These are phyloP conservation scores for Ulmus americana DNA, from an alignment of 331 rosid species.

Conservation along the genomic window DNA sequence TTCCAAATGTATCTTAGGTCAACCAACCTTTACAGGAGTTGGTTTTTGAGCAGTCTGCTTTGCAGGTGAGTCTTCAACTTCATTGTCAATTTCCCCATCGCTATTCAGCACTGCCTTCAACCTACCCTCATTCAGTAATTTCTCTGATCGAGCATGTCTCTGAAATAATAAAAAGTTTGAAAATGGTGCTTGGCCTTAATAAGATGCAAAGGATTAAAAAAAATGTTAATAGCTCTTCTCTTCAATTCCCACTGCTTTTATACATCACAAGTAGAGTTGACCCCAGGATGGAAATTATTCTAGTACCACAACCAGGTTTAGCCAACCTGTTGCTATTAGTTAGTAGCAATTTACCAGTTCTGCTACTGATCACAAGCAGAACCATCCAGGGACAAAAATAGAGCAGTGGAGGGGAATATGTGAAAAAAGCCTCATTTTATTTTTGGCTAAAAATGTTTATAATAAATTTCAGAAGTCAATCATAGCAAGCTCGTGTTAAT, in stretches of 20 bases:
- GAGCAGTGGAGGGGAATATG: background rate
- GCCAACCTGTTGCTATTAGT: too few relatives aligned
- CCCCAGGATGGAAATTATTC: background rate
- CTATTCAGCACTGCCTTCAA: slow-evolving; percentile 65
- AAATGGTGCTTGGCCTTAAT: slow-evolving; percentile 4
- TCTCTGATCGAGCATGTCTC: slow-evolving; percentile 88
- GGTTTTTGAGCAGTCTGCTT: slow-evolving; percentile 38
- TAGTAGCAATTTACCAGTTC: too few relatives aligned
- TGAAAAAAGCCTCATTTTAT: background rate
- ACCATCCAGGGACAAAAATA: background rate
- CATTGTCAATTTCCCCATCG: slow-evolving; percentile 71
- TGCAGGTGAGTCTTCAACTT: slow-evolving; percentile 44
- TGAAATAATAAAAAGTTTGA: slow-evolving; percentile 27
- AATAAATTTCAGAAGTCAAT: background rate
- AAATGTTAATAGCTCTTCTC: slow-evolving; percentile 3
- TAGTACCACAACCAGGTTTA: too few relatives aligned
- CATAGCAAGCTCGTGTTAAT: too few relatives aligned
- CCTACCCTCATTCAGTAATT: slow-evolving; percentile 58
- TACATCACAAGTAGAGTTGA: background rate
- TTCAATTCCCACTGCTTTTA: background rate
- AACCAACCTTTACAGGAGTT: slow-evolving; percentile 37
- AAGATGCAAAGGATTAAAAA: slow-evolving; percentile 5
- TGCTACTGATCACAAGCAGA: background rate
- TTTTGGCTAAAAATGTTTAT: background rate
- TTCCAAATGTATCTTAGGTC: slow-evolving; percentile 3